Conservation (phyloP, 179 eudicot genomes). For the Beta lomatogona region DNA sequence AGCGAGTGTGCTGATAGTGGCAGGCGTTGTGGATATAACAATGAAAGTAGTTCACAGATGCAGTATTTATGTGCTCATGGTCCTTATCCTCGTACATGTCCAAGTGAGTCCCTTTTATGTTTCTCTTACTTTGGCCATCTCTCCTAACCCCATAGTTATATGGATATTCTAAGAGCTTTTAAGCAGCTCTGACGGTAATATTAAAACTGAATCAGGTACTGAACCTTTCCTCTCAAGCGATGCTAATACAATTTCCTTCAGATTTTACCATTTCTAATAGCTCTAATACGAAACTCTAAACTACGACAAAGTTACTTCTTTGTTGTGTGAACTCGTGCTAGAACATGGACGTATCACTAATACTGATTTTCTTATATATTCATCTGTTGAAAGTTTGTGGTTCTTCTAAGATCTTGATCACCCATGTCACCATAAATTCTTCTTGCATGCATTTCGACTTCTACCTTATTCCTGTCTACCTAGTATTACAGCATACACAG, state of each 20-base stretch:
- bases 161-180: background rate
- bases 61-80: conserved; percentile 38
- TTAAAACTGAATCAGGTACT: too few relatives aligned
- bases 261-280: too few relatives aligned
- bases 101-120: conserved; percentile 19
- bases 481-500: too few relatives aligned
- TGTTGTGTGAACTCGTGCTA: too few relatives aligned
- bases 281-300: too few relatives aligned
- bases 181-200: background rate
- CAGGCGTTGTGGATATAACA: conserved; percentile 41
- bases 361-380: background rate
- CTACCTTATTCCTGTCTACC: too few relatives aligned
- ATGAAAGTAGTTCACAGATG: conserved; percentile 15
- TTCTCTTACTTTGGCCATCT: background rate
- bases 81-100: conserved; percentile 28
- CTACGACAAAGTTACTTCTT: too few relatives aligned
- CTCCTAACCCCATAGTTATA: background rate
- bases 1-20: conserved; percentile 29
- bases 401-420: background rate
- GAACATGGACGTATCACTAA: too few relatives aligned
- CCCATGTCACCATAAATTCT: background rate
- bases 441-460: too few relatives aligned
- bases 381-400: background rate
- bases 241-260: too few relatives aligned
- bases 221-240: too few relatives aligned